Conservation (phyloP, 2,329 filamentous ascomycete species). For the Pseudohalonectria lignicola region DNA sequence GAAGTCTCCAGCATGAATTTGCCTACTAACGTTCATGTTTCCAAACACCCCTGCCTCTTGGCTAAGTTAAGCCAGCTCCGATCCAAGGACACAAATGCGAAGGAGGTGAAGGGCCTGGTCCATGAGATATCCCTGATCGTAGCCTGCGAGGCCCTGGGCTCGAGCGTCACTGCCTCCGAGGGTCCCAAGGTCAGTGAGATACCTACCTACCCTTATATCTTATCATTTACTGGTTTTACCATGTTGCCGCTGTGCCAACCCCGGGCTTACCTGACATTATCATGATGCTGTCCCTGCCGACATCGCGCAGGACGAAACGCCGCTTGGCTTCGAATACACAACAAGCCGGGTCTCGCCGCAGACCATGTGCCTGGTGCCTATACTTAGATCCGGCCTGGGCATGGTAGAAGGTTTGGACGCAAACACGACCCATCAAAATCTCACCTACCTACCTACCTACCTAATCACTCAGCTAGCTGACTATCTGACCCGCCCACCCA, state of each 20-base stretch:
- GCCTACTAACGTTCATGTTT: slow-evolving; percentile 62
- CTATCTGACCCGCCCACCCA: neutral
- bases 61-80: slow-evolving; percentile 88
- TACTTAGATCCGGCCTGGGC: slow-evolving; percentile 80
- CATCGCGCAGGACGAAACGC: slow-evolving; percentile 75
- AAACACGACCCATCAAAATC: slow-evolving; percentile 8
- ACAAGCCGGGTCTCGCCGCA: slow-evolving; percentile 51
- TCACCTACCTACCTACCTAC: slow-evolving; percentile 3
- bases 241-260: too few relatives aligned
- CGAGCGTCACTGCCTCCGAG: slow-evolving; percentile 43
- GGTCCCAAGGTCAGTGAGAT: slow-evolving; percentile 59
- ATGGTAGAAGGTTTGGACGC: slow-evolving; percentile 81
- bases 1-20: too few relatives aligned
- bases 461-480: too few relatives aligned
- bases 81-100: slow-evolving; percentile 55
- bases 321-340: slow-evolving; percentile 66
- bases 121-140: slow-evolving; percentile 81
- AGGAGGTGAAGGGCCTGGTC: slow-evolving; percentile 71
- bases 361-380: slow-evolving; percentile 73
- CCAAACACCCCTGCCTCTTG: slow-evolving; percentile 71
- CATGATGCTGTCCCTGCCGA: too few relatives aligned
- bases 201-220: too few relatives aligned
- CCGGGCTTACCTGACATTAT: too few relatives aligned
- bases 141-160: slow-evolving; percentile 67
- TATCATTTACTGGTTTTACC: too few relatives aligned